phyloP scores from a whole-genome alignment of 2,329 filamentous ascomycete genomes.

The Aspergillus calidoustus region DNA sequence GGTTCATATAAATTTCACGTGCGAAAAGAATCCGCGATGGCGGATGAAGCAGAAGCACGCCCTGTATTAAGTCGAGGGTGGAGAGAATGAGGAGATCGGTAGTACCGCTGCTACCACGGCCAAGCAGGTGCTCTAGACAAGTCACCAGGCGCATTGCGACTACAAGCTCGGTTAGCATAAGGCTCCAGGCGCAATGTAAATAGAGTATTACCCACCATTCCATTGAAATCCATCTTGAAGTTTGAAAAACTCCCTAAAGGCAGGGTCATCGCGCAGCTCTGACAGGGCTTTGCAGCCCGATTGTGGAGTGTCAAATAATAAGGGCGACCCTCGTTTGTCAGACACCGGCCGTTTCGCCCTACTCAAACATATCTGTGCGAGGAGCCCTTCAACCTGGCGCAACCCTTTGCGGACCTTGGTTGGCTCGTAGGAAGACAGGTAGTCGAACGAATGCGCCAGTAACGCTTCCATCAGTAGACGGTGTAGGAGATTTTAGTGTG shows the following conservation, averaged over 20 bases:
- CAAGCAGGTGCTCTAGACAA: constrained; percentile 83
- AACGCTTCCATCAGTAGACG: constrained; percentile 77
- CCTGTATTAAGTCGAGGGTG: constrained; percentile 87
- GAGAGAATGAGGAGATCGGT: constrained; percentile 89
- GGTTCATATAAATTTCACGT: constrained; percentile 92
- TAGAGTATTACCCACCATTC: constrained; percentile 65
- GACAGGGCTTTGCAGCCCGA: constrained; percentile 65
- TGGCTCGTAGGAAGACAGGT: constrained; percentile 89
- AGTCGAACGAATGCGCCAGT: constrained; percentile 91
- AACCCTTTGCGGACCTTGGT: constrained; percentile 91
- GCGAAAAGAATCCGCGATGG: constrained; percentile 86
- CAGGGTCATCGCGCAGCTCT: constrained; percentile 78
- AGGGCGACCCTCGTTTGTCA: constrained; percentile 49
- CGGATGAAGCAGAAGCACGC: constrained; percentile 83
- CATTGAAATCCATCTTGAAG: constrained; percentile 96
- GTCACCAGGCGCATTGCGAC: constrained; percentile 83
- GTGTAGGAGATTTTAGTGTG: background rate
- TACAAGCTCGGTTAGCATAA: constrained; percentile 31
- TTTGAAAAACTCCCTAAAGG: constrained; percentile 95
- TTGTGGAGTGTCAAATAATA: constrained; percentile 45
- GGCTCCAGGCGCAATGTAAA: background rate
- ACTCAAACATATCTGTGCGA: constrained; percentile 92
- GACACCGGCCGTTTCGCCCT: constrained; percentile 43
- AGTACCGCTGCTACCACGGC: constrained; percentile 77
- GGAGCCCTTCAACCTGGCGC: constrained; percentile 88